Conservation (phyloP, 352 stramenopile genomes). For the Phytophthora vignae region DNA sequence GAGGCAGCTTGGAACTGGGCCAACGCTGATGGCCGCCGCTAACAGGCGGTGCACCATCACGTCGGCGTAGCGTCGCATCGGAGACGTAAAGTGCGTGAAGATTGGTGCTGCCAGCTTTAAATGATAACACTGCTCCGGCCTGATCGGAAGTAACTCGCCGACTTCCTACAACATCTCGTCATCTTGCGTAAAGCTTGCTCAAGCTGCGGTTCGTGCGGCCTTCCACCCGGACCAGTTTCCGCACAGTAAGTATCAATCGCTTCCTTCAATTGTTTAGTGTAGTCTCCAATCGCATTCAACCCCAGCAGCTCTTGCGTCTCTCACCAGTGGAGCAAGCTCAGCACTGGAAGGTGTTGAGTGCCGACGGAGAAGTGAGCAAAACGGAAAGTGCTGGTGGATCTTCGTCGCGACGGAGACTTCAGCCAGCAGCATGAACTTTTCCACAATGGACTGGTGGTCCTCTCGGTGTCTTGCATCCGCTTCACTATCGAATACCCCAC, state of each 20-base stretch:
- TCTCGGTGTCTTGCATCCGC: background rate
- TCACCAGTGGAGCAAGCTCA: conserved; percentile 87
- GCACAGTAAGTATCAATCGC: conserved; percentile 67
- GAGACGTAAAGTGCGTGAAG: conserved; percentile 99
- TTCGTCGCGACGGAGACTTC: conserved; percentile 98
- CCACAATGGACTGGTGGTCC: conserved; percentile 72
- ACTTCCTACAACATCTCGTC: conserved; percentile 96
- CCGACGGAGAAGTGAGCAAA: conserved; percentile 92
- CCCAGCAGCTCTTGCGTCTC: conserved; percentile 69
- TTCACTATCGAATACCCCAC: background rate
- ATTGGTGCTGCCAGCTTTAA: conserved; percentile 97
- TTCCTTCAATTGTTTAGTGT: conserved; percentile 65
- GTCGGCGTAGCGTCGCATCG: conserved; percentile 96
- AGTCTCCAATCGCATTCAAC: conserved; percentile 69
- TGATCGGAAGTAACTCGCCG: conserved; percentile 97
- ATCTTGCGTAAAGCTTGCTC: conserved; percentile 96
- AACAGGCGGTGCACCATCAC: conserved; percentile 97
- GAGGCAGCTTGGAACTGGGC: conserved; percentile 93
- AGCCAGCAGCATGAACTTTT: conserved; percentile 99
- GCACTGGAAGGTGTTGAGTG: conserved; percentile 93
- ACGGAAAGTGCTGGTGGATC: conserved; percentile 92
- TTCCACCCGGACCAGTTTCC: conserved; percentile 35
- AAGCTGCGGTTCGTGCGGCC: conserved; percentile 90
- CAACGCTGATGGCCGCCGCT: conserved; percentile 94
- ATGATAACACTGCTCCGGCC: conserved; percentile 96